These are phyloP conservation scores for Cladosporium cucumerinum DNA, from an alignment of 2,329 filamentous ascomycete genomes.

Conservation along the genomic window DNA sequence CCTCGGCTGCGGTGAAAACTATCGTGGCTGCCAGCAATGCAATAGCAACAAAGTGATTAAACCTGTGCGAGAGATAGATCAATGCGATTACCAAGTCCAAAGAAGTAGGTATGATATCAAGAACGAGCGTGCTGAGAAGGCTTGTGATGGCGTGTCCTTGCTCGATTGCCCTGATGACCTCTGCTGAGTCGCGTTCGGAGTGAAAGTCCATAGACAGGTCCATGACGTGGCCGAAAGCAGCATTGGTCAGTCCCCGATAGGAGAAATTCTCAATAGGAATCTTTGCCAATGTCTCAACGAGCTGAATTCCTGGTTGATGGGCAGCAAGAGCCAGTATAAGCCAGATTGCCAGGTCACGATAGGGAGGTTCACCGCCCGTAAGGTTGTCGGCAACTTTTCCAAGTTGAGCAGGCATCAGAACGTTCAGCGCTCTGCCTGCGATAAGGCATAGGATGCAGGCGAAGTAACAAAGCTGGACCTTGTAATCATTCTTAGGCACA, in stretches of 20 bases:
- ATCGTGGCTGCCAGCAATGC: constrained; percentile 47
- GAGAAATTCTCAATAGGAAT: constrained; percentile 54
- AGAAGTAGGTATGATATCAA: constrained; percentile 60
- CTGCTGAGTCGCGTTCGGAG: constrained; percentile 60
- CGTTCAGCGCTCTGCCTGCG: constrained; percentile 67
- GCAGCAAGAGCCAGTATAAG: constrained; percentile 48
- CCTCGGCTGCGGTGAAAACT: constrained; percentile 52
- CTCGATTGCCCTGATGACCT: constrained; percentile 62
- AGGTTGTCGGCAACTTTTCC: constrained; percentile 74
- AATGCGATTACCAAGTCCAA: constrained; percentile 61
- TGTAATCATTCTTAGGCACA: constrained; percentile 66
- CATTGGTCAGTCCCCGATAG: constrained; percentile 56
- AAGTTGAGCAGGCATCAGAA: constrained; percentile 76
- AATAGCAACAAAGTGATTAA: constrained; percentile 59
- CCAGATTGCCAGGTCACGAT: constrained; percentile 53
- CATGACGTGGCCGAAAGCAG: constrained; percentile 66
- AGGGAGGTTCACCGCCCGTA: constrained; percentile 48
- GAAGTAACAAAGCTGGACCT: constrained; percentile 64
- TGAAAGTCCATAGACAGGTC: constrained; percentile 69
- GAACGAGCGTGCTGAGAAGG: constrained; percentile 58
- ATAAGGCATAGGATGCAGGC: constrained; percentile 67
- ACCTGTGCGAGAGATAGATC: constrained; percentile 58
- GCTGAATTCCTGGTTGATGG: constrained; percentile 50
- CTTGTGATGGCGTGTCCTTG: constrained; percentile 60
- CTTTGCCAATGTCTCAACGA: constrained; percentile 51